phyloP scores from a whole-genome alignment of 352 stramenopile species.

The Pythium chondricola region DNA sequence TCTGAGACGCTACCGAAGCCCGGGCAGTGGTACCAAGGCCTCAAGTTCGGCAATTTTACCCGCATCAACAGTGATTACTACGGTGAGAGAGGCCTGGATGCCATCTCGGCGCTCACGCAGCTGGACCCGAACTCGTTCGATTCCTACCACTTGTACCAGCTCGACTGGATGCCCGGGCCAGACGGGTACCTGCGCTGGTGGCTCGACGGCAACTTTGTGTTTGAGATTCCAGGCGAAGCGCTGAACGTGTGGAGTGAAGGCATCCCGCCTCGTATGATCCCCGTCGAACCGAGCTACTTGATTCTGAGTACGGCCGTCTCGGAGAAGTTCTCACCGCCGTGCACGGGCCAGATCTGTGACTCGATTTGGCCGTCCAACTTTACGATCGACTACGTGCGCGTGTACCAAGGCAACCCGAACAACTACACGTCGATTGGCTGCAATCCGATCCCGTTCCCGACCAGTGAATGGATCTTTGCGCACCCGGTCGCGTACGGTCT shows the following conservation, averaged over 20 bases:
- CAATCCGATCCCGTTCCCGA: slow-evolving; percentile 88
- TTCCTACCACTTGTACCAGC: slow-evolving; percentile 90
- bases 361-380: slow-evolving; percentile 90
- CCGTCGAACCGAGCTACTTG: slow-evolving; percentile 95
- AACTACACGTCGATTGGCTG: slow-evolving; percentile 91
- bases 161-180: slow-evolving; percentile 93
- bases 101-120: slow-evolving; percentile 91
- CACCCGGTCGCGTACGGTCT: slow-evolving; percentile 83
- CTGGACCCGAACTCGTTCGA: slow-evolving; percentile 90
- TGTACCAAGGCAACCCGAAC: slow-evolving; percentile 92
- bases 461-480: slow-evolving; percentile 87
- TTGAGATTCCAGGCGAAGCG: slow-evolving; percentile 86
- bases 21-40: slow-evolving; percentile 88
- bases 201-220: slow-evolving; percentile 92
- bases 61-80: slow-evolving; percentile 95
- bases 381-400: slow-evolving; percentile 93
- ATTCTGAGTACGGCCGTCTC: slow-evolving; percentile 98
- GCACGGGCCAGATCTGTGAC: slow-evolving; percentile 89
- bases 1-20: slow-evolving; percentile 48
- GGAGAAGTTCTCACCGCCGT: slow-evolving; percentile 92
- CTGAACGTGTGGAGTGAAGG: slow-evolving; percentile 74
- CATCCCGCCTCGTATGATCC: slow-evolving; percentile 82
- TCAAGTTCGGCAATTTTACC: slow-evolving; percentile 83
- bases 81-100: slow-evolving; percentile 91
- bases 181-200: slow-evolving; percentile 92